Evolutionary conservation across 495 filamentous ascomycete species (phyloP).

Genomic region (Neurospora hispaniola): DNA sequence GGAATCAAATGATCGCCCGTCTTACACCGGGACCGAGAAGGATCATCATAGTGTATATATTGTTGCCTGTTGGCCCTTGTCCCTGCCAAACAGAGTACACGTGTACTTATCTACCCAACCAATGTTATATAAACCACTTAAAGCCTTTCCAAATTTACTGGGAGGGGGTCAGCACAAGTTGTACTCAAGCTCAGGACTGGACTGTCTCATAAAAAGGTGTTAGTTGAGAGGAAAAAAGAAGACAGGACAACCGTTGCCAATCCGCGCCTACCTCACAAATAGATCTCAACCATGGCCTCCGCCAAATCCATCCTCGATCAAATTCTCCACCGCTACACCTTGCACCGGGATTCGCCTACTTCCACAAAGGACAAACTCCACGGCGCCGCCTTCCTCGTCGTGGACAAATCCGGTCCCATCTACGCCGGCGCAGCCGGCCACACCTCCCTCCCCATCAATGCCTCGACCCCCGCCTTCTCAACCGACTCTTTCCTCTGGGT

Average conservation of each 20-base stretch:
- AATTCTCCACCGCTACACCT: slow-evolving; percentile 15
- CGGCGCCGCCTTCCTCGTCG: slow-evolving; percentile 21
- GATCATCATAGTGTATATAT: not conserved
- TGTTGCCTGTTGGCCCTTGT: not conserved
- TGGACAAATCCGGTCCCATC: slow-evolving; percentile 15
- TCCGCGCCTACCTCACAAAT: not conserved
- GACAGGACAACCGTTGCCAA: not conserved
- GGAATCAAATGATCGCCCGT: not conserved
- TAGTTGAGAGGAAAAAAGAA: not conserved
- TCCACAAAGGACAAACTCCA: slow-evolving; percentile 20
- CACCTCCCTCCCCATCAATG: slow-evolving; percentile 1
- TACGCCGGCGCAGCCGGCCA: slow-evolving; percentile 18
- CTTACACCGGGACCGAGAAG: not conserved
- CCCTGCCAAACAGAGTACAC: not conserved
- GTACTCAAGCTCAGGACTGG: not conserved
- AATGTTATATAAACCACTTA: not conserved
- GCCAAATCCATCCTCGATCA: slow-evolving; percentile 12
- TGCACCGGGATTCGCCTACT: not conserved
- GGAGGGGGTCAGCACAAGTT: not conserved
- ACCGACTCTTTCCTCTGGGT: slow-evolving; percentile 40
- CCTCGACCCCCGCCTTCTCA: slow-evolving; percentile 17
- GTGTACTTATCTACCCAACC: not conserved
- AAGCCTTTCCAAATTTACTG: not conserved
- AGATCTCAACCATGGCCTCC: not conserved
- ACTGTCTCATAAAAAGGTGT: not conserved